A percentile compares a stretch with the other conserved stretches of the same genome.
Evolutionary conservation across 1,139 yeast species (phyloP).

Genomic region (Candida glucosophila): DNA sequence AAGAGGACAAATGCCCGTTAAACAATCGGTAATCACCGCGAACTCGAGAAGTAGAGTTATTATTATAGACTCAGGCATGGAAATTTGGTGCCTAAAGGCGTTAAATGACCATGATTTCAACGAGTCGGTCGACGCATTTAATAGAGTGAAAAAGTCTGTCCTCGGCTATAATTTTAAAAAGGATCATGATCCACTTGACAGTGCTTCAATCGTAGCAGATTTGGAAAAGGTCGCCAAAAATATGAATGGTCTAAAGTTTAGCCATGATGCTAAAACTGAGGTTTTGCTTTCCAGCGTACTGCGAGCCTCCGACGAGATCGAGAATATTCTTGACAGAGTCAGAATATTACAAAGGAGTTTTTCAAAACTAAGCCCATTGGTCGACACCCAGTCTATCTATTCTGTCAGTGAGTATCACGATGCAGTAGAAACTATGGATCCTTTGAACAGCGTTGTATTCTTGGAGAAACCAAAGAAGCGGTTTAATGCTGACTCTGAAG

Average conservation of each 20-base stretch:
- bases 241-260: slow-evolving; percentile 13
- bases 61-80: slow-evolving; percentile 91
- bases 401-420: slow-evolving; percentile 50
- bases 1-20: slow-evolving; percentile 89
- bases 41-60: slow-evolving; percentile 60
- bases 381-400: slow-evolving; percentile 20
- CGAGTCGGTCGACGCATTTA: slow-evolving; percentile 77
- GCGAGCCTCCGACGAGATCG: slow-evolving; percentile 12
- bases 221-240: slow-evolving; percentile 14
- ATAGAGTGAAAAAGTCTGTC: slow-evolving; percentile 28
- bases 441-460: slow-evolving; percentile 26
- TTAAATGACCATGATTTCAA: slow-evolving; percentile 56
- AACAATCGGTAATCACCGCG: slow-evolving; percentile 73
- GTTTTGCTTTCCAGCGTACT: slow-evolving; percentile 8
- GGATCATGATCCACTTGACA: slow-evolving; percentile 5
- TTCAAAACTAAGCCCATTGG: slow-evolving; percentile 5
- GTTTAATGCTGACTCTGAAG: slow-evolving; percentile 6
- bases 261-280: slow-evolving; percentile 7
- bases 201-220: slow-evolving; percentile 7
- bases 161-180: slow-evolving; percentile 1
- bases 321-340: slow-evolving; percentile 10
- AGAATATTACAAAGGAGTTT: slow-evolving; percentile 5
- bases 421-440: slow-evolving; percentile 52
- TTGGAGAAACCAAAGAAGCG: slow-evolving; percentile 8
- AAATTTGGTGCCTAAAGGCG: slow-evolving; percentile 84